Evolutionary conservation across 495 filamentous ascomycete genomes (phyloP).

Genomic region (Daldinia childiae): DNA sequence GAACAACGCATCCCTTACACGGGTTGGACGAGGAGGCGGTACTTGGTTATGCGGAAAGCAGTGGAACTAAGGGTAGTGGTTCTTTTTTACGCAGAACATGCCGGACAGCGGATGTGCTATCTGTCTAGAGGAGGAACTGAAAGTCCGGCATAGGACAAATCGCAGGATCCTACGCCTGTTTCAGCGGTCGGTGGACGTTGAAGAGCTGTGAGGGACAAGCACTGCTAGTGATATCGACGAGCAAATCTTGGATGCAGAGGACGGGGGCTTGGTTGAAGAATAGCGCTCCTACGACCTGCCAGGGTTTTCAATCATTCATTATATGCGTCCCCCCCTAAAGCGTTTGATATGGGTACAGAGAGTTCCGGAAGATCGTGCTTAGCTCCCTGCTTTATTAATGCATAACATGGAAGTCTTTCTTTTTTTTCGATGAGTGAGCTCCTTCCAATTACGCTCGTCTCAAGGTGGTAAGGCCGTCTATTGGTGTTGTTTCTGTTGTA

Average conservation of each 20-base stretch:
- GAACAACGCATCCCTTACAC: background rate
- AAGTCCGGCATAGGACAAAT: conserved; percentile 15
- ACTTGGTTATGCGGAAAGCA: background rate
- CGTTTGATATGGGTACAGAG: conserved; percentile 32
- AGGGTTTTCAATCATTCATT: conserved; percentile 30
- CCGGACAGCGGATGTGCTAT: conserved; percentile 23
- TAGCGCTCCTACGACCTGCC: conserved; percentile 15
- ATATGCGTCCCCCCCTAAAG: conserved; percentile 17
- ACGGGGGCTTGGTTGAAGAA: conserved; percentile 6
- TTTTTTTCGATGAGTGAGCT: conserved; percentile 10
- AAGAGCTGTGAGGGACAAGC: conserved; percentile 20
- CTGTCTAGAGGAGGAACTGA: conserved; percentile 33
- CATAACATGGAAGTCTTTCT: background rate
- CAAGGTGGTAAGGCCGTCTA: conserved; percentile 34
- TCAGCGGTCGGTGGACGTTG: conserved; percentile 28
- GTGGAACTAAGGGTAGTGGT: conserved; percentile 2
- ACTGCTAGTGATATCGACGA: conserved; percentile 10
- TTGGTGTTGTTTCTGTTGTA: conserved; percentile 40
- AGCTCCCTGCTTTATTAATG: conserved; percentile 13
- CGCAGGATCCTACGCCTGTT: conserved; percentile 24
- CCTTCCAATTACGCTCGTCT: conserved; percentile 29
- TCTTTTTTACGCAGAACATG: conserved; percentile 35
- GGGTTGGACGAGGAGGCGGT: conserved; percentile 26
- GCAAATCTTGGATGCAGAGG: conserved; percentile 1
- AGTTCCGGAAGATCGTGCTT: conserved; percentile 16